Conservation (phyloP, 345 rosid genomes). For the Mallotus nudiflorus region DNA sequence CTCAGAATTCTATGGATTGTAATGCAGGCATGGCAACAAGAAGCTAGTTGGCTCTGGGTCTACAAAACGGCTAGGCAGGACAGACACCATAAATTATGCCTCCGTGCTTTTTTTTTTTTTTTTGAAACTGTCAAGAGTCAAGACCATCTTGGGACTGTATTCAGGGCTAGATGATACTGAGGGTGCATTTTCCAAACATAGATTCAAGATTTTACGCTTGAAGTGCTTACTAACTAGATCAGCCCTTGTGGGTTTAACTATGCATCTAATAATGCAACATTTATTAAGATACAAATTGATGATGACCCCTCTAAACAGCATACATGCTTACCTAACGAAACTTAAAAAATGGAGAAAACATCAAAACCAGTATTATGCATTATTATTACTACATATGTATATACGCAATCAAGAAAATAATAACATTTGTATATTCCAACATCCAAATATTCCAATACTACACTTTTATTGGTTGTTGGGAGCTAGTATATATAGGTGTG, state of each 20-base stretch:
- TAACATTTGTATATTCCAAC: background rate
- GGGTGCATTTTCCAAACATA: too few relatives aligned
- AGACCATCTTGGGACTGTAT: too few relatives aligned
- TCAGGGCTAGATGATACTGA: too few relatives aligned
- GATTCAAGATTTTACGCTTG: too few relatives aligned
- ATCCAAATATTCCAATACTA: constrained; percentile 17
- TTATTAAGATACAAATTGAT: background rate
- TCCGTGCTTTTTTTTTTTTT: too few relatives aligned
- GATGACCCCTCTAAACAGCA: background rate
- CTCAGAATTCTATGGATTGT: constrained; percentile 10
- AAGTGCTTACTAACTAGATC: too few relatives aligned
- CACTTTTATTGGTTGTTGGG: constrained; percentile 16
- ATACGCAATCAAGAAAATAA: background rate
- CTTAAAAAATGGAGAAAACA: background rate
- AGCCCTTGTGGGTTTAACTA: too few relatives aligned
- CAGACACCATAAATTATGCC: too few relatives aligned
- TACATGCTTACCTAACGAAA: background rate
- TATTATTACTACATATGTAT: background rate
- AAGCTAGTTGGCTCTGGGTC: background rate
- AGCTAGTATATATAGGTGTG: background rate
- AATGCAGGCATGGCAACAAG: constrained; percentile 12
- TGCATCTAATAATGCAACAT: too few relatives aligned
- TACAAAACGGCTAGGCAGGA: constrained; percentile 26
- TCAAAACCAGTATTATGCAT: constrained; percentile 10
- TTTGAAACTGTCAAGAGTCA: too few relatives aligned